phyloP scores from a whole-genome alignment of 176 grass and related monocot species.

The Hordeum marinum region DNA sequence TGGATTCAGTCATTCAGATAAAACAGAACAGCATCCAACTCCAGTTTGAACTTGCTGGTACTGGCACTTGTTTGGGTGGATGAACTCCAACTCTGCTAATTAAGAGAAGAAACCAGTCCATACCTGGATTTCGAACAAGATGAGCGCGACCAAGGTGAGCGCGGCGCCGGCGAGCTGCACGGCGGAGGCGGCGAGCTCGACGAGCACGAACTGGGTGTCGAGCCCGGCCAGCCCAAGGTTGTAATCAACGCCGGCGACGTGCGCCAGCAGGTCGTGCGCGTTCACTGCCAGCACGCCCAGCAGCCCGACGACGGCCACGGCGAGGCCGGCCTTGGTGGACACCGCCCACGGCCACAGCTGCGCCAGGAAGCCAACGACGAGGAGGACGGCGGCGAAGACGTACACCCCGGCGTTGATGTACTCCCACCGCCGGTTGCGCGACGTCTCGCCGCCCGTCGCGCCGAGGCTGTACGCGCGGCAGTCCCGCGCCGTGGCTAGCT shows the following conservation, averaged over 20 bases:
- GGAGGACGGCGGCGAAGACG: constrained; percentile 47
- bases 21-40: neutral
- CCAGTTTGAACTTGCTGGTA: neutral
- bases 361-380: constrained; percentile 36
- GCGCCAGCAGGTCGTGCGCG: constrained; percentile 69
- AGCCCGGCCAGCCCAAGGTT: constrained; percentile 36
- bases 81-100: neutral
- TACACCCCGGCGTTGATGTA: constrained; percentile 78
- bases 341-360: constrained; percentile 39
- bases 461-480: constrained; percentile 57
- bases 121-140: constrained; percentile 80
- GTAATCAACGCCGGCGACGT: constrained; percentile 69
- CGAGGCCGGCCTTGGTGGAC: constrained; percentile 36
- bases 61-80: neutral
- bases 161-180: constrained; percentile 45
- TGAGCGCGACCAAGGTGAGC: constrained; percentile 52
- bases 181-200: constrained; percentile 60
- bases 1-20: neutral
- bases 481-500: constrained; percentile 74
- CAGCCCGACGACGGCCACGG: constrained; percentile 36
- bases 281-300: constrained; percentile 33
- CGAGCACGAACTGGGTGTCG: constrained; percentile 66
- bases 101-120: neutral
- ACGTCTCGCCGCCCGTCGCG: neutral
- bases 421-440: constrained; percentile 67